Evolutionary conservation across 305 asterid genomes (phyloP), one percentile per base, ranked within the genome.

Genomic region (Fraxinus angustifolia): DNA sequence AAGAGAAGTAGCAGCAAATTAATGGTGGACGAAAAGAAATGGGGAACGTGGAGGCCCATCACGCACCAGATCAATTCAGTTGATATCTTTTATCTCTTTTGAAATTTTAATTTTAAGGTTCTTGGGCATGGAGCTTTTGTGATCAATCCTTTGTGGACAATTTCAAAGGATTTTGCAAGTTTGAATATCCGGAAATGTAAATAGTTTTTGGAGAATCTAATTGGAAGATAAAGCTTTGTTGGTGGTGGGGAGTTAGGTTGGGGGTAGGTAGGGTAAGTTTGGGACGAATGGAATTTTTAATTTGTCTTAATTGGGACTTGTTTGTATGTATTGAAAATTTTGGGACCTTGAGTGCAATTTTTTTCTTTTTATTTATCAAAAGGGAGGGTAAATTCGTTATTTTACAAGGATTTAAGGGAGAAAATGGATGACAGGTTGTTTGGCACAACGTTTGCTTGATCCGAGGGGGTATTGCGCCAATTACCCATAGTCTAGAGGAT

Each of bases 161-260:
- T 42, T 42, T 2, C 16, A 42, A 42, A 42, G n/a, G 1, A 42
- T 42, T 42, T 42, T 42, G 53, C 53, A n/a, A 8, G 34, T 8
- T 12, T 36, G 23, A n/a, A 45, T 60, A 21, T 62, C 31, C 85
- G 88, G 88, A 45, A 86, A 84, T 91, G 93, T 89, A 92, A 79
- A 90, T 89, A 88, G 73, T 85, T 85, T 84, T 87, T 87, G 85
- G 85, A 91, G 89, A 30, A 83, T 65, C 11, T 26, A 78, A 79
- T 81, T 77, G 80, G 42, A 48, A 75, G 80, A 82, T 10, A 71
- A 75, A 74, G 28, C 19, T 81, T 83, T 45, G 58, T 12, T 4
- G 58, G 5, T 48, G 58, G 58, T 48, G 17, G 58, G 17, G 60
- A 19, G 21, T 16, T 48, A 45, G 56, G 56, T 45, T 11, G n/a